Base-by-base conservation (phyloP, 1,284 basidiomycete genomes). In the Apiotrichum veenhuisii region DNA sequence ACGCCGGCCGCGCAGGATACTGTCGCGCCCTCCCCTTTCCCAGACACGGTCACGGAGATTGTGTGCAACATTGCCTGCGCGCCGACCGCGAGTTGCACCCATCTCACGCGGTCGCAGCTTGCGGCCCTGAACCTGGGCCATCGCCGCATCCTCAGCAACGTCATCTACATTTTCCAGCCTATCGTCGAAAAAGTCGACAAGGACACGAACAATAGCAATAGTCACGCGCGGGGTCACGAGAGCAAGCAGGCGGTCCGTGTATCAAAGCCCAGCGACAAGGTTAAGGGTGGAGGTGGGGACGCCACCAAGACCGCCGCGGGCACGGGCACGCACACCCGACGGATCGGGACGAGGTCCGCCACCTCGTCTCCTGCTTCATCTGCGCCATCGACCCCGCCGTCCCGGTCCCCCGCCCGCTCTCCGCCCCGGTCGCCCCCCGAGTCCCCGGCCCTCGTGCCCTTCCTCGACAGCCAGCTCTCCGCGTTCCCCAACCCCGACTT, bases 21-120 rank as follows among this genome's bases (percentile, higher is more conserved):
- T 17, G 27, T 17, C 27, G 5, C 45, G n/a, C 18, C n/a, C 11
- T 48, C 46, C 11, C 46, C 46, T 2, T 48, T 48, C 46, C 46
- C 46, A 2, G 46, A 48, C 34, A 48, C 25, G 7, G 46, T 48
- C 22, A 48, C n/a, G 9, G 46, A 48, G 46, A 30, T 48, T n/a
- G 26, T 48, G 20, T 48, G 46, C 46, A 48, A 48, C 46, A 48
- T 48, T 48, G 46, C 46, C 14, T 48, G 46, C 33, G 36, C 46
- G 33, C 46, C 46, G 2, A 34, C 33, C 3, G 46, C 20, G 11
- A 20, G 46, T 12, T 48, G 46, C 34, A 48, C 46, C 2, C 36
- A 48, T 33, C 46, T 48, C 22, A 48, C 33, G 3, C 46, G 33
- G 2, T 48, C 46, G 4, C 46, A 48, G 33, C 10, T 48, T 9